Base-by-base conservation (phyloP, 495 filamentous ascomycete species). In the Trichoderma virens region DNA sequence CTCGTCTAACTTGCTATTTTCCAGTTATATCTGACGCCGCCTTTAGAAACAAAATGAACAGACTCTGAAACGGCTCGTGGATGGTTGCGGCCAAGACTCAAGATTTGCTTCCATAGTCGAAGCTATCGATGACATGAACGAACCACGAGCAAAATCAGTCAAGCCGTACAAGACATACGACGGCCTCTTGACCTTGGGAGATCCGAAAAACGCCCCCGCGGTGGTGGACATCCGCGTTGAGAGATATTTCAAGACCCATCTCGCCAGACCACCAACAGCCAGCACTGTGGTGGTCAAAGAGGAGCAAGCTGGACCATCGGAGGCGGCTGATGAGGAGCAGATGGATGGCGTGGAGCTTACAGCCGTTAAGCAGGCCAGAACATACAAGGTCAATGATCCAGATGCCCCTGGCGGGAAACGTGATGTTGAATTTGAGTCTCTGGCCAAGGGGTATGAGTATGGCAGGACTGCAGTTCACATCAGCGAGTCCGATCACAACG, bases 381-480 rank as follows among this genome's bases (percentile, higher is more conserved):
- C 82, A 0, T 99, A 98, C 73, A 86, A 90, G 69, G 83, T 98
- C 65, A 79, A 84, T 31, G 91, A 97, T 67, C 81, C 88, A 14
- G 77, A 80, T 39, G 86, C 83, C 14, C 83, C 87, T 2, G 91
- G 91, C 34, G 90, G 90, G 5, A 98, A 95, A 75, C 81, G 82
- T 63, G 92, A 97, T 61, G 88, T 99, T 34, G 85, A 88, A 9
- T 85, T 84, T 34, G 92, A 95, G 14, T 87, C 94, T 38, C 80
- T 98, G 39, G 92, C 90, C 38, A 96, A 91, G 70, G 95, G 95
- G 0, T 99, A 94, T 70, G 88, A 90, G 69, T 99, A 98, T 74
- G 95, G 95, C 62, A 83, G 91, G 43, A 97, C 93, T 0, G 91
- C 90, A 0, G 93, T 98, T 1, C 88, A 88, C 66, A 96, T 99